These are phyloP conservation scores for Trametes pubescens DNA, from an alignment of 1,284 basidiomycete genomes.

Conservation along the genomic window DNA sequence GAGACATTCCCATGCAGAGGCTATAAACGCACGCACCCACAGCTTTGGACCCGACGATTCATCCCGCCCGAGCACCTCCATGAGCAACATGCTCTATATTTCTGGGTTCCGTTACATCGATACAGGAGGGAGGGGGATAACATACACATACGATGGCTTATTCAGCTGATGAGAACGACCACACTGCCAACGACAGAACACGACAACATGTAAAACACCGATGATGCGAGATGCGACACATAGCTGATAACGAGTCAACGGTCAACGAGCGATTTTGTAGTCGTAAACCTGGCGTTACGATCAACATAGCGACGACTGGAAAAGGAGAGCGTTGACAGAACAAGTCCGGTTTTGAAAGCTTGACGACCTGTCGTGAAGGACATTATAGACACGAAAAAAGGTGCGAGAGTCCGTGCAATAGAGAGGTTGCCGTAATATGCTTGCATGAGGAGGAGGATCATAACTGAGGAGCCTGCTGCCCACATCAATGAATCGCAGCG, in stretches of 20 bases:
- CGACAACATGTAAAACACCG: constrained; percentile 30
- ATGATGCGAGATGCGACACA: constrained; percentile 26
- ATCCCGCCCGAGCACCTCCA: not conserved
- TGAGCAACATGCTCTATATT: not conserved
- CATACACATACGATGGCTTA: constrained; percentile 32
- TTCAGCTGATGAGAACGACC: constrained; percentile 23
- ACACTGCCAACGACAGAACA: constrained; percentile 29
- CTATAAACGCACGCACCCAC: constrained; percentile 10
- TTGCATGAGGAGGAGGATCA: constrained; percentile 13
- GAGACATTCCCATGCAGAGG: constrained; percentile 8
- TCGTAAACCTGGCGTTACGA: constrained; percentile 31
- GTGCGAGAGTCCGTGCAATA: constrained; percentile 22
- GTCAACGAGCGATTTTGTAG: constrained; percentile 8
- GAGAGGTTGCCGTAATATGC: constrained; percentile 24
- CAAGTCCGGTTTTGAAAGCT: constrained; percentile 11
- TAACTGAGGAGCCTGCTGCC: not conserved
- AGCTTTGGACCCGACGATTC: not conserved
- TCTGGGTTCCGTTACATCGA: constrained; percentile 18
- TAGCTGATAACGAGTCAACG: constrained; percentile 17
- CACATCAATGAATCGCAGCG: constrained; percentile 41
- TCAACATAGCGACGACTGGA: constrained; percentile 35
- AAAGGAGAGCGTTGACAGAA: constrained; percentile 16
- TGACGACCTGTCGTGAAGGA: constrained; percentile 27
- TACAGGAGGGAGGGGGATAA: constrained; percentile 26
- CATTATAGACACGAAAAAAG: constrained; percentile 17